Evolutionary conservation across 129 eudicot genomes (phyloP).

Genomic region (Lactuca sativa): DNA sequence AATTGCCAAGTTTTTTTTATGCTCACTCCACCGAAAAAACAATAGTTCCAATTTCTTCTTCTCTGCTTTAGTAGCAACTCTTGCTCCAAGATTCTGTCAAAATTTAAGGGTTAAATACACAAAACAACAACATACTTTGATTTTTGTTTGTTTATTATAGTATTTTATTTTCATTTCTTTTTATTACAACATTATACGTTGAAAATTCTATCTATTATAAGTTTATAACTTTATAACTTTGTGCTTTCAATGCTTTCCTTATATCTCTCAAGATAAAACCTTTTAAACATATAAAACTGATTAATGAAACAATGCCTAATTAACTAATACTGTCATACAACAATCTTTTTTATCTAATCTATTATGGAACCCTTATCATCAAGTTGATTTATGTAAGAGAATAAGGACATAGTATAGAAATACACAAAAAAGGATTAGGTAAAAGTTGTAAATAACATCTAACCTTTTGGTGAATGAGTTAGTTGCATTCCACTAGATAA

Average conservation of each 20-base stretch:
- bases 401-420: neutral
- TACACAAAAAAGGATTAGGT: neutral
- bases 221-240: too few relatives aligned
- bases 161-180: neutral
- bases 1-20: conserved; percentile 94
- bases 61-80: conserved; percentile 95
- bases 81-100: conserved; percentile 79
- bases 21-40: conserved; percentile 99
- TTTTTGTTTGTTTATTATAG: too few relatives aligned
- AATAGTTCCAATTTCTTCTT: conserved; percentile 93
- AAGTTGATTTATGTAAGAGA: too few relatives aligned
- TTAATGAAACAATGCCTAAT: too few relatives aligned
- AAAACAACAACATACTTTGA: neutral
- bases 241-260: too few relatives aligned
- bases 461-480: conserved; percentile 1
- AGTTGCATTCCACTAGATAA: conserved; percentile 20
- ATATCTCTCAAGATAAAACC: too few relatives aligned
- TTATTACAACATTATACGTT: neutral
- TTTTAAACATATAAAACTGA: too few relatives aligned
- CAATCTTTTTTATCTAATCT: too few relatives aligned
- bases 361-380: too few relatives aligned
- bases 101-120: neutral
- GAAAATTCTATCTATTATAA: too few relatives aligned
- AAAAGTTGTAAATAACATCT: conserved; percentile 5
- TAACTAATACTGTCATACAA: too few relatives aligned